A percentile compares a stretch with the other conserved stretches of the same genome.
These are phyloP conservation scores for Dactylis glomerata DNA, from an alignment of 176 grass and related monocot species.

Conservation along the genomic window DNA sequence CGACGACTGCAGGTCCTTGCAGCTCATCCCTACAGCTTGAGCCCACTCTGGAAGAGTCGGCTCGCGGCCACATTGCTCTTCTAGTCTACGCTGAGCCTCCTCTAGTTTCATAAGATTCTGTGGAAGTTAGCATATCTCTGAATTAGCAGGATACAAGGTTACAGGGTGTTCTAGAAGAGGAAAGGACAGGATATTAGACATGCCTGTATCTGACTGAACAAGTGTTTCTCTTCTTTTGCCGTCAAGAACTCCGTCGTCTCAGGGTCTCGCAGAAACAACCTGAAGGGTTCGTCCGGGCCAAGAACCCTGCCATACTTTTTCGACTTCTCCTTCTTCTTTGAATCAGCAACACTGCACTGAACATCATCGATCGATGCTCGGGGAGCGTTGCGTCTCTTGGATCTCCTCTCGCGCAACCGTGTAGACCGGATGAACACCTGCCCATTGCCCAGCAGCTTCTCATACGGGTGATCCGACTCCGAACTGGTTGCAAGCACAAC, in stretches of 20 bases:
- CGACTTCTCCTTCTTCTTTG: slow-evolving; percentile 31
- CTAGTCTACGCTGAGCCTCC: slow-evolving; percentile 51
- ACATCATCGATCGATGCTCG: slow-evolving; percentile 19
- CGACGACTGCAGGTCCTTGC: slow-evolving; percentile 47
- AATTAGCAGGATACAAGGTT: not conserved
- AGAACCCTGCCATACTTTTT: slow-evolving; percentile 49
- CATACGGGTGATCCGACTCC: not conserved
- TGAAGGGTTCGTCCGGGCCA: slow-evolving; percentile 55
- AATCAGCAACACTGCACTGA: not conserved
- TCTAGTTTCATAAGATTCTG: slow-evolving; percentile 70
- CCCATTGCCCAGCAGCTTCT: slow-evolving; percentile 25
- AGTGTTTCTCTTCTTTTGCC: slow-evolving; percentile 52
- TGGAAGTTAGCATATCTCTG: not conserved
- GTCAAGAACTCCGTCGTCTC: slow-evolving; percentile 69
- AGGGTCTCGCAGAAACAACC: slow-evolving; percentile 52
- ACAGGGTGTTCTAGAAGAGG: not conserved
- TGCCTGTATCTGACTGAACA: slow-evolving; percentile 71
- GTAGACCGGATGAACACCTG: slow-evolving; percentile 53
- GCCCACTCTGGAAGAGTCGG: slow-evolving; percentile 71
- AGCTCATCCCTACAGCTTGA: slow-evolving; percentile 63
- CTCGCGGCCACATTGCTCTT: slow-evolving; percentile 49
- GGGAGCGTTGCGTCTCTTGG: slow-evolving; percentile 37
- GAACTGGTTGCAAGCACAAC: not conserved
- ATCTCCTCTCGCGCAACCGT: slow-evolving; percentile 48
- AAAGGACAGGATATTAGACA: not conserved